Percentiles rank a stretch among this genome's conserved stretches.
These are phyloP conservation scores for Earliella scabrosa DNA, from an alignment of 1,284 basidiomycete genomes.

Conservation along the genomic window DNA sequence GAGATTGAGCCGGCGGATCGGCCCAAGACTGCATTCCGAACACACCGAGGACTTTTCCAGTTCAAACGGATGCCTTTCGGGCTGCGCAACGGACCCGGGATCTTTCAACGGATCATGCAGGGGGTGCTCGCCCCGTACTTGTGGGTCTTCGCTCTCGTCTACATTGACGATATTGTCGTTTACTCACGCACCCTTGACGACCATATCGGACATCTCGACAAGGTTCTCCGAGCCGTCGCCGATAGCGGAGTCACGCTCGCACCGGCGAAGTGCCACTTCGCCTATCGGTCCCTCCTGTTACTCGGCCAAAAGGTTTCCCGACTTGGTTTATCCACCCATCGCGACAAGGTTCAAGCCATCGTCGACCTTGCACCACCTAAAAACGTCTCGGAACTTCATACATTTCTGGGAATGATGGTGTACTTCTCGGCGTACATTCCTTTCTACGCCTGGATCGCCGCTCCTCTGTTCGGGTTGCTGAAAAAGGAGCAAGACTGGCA, in stretches of 20 bases:
- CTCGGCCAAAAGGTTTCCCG: slow-evolving; percentile 41
- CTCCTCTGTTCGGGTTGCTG: slow-evolving; percentile 30
- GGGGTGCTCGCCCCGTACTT: slow-evolving; percentile 40
- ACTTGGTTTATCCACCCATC: slow-evolving; percentile 35
- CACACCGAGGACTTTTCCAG: slow-evolving; percentile 44
- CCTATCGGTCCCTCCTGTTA: slow-evolving; percentile 36
- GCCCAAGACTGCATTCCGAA: slow-evolving; percentile 43
- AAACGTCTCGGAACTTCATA: slow-evolving; percentile 30
- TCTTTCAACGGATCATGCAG: slow-evolving; percentile 47
- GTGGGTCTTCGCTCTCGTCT: slow-evolving; percentile 44
- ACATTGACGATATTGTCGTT: slow-evolving; percentile 43
- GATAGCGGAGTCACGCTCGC: slow-evolving; percentile 37
- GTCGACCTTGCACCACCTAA: slow-evolving; percentile 27
- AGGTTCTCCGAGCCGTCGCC: slow-evolving; percentile 34
- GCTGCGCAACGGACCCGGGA: slow-evolving; percentile 41
- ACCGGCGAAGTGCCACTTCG: slow-evolving; percentile 38
- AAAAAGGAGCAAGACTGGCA: slow-evolving; percentile 18
- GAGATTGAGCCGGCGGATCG: slow-evolving; percentile 33
- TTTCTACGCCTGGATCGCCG: slow-evolving; percentile 34
- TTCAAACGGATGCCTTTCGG: slow-evolving; percentile 49
- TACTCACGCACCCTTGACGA: slow-evolving; percentile 38
- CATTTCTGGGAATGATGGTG: slow-evolving; percentile 39
- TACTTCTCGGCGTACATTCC: slow-evolving; percentile 38
- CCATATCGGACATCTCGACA: slow-evolving; percentile 32
- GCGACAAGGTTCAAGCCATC: slow-evolving; percentile 35